Base-by-base conservation (phyloP, 495 filamentous ascomycete genomes). In the Cercophora samala region DNA sequence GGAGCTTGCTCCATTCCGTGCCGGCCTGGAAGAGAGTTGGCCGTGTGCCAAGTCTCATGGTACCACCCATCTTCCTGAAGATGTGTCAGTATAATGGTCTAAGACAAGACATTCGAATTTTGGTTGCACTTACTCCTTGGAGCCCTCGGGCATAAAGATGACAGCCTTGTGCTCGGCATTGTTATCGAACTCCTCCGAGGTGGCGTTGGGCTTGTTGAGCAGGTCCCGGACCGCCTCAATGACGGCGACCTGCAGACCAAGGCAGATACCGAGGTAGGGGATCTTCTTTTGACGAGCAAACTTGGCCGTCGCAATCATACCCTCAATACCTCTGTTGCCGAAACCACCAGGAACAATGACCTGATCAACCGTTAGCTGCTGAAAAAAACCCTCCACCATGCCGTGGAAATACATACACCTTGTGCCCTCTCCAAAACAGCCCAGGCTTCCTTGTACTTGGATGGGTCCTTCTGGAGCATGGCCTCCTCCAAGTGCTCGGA, bases 181-280 rank as follows among this genome's bases (percentile, higher is more conserved):
- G 0, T 81, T 78, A 65, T 88, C 75, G 63, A 95, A 84, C 74
- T 97, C 92, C 52, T 84, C 85, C 25, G 86, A 89, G 15, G 81
- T 83, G 2, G 91, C 92, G 60, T 81, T 78, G 6, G 77, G 66
- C 54, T 91, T 79, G 26, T 81, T 85, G 79, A 84, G 89, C 11
- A 92, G 79, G 66, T 93, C 86, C 46, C 90, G 85, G n/a, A 91
- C 91, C 67, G 85, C 91, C 73, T 98, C 94, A 68, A 97, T 90
- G 18, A 97, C 93, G 19, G 95, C 93, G 51, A 97, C 81, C 76
- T 99, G 95, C 88, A 99, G 91, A 51, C 95, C 95, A 18, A 99
- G 86, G 76, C 95, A 99, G 64, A 99, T 90, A 63, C 95, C 94
- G 8, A 98, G 84, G 79, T 90, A 97, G 23, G 94, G 94, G 4